Base-by-base conservation (phyloP, 1,284 basidiomycete species). In the Flammula alnicola region DNA sequence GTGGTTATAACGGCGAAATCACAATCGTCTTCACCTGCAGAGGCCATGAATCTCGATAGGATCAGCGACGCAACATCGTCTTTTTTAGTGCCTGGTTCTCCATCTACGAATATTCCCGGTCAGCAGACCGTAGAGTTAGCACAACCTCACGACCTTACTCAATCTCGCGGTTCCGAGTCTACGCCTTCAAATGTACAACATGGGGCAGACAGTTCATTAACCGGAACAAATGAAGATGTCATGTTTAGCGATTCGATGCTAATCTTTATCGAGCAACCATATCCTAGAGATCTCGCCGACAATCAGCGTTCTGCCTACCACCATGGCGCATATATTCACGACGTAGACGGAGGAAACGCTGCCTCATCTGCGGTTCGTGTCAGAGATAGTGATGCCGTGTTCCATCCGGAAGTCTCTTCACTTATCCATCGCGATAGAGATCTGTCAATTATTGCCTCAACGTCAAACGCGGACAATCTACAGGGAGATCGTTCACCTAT, bases 211-310 rank as follows among this genome's bases (percentile, higher is more conserved):
- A 23, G 27, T 25, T 25, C 17, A 39, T 14, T 7, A 10, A 22
- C 37, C 20, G 22, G 36, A 10, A n/a, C 36, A 38, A 12, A 38
- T 38, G 36, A 38, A 25, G 36, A 7, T n/a, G 36, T 3, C 36
- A 14, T 38, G 9, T 27, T 10, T 23, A 14, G 17, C 22, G 37
- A 39, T 27, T 11, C 27, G 23, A 16, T 39, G 14, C 14, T 39
- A 25, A 25, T 39, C 37, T 39, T 39, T 27, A 39, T 39, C n/a
- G 37, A 39, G 25, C 23, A 27, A 39, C 37, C 37, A 3, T 39
- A 39, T 39, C 22, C 37, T 27, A 26, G 23, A 4, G 37, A 39
- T 37, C 36, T 37, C 27, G 37, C 17, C 7, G 27, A 25, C 27
- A 14, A 14, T 39, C 37, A 10, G 37, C 16, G 37, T 8, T 39